A percentile compares a stretch with the other conserved stretches of the same genome.
These are phyloP conservation scores for Calonectria pseudoreteaudii DNA, from an alignment of 2,329 filamentous ascomycete species.

Conservation along the genomic window DNA sequence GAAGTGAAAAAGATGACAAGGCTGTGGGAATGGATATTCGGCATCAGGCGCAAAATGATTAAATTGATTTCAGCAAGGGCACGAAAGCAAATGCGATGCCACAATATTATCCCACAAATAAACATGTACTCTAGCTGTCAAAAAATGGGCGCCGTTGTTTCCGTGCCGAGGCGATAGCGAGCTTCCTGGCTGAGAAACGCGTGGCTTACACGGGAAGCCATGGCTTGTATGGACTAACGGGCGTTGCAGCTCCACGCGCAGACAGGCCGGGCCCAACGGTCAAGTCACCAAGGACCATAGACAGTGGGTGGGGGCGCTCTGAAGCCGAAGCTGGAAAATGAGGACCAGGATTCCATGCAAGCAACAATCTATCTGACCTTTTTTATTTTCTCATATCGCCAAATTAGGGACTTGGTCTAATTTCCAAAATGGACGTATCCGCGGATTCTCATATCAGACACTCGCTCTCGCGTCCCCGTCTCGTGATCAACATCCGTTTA, in stretches of 20 bases:
- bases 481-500: neutral
- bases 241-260: neutral
- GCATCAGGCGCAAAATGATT: neutral
- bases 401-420: neutral
- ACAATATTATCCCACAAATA: neutral
- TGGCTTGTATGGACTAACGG: neutral
- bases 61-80: neutral
- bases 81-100: neutral
- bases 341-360: slow-evolving; percentile 20
- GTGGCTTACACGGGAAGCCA: neutral
- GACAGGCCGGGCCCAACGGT: neutral
- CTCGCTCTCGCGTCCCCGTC: neutral
- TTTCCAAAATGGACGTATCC: slow-evolving; percentile 15
- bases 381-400: neutral
- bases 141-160: neutral
- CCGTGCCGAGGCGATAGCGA: neutral
- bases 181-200: neutral
- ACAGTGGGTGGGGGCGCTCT: slow-evolving; percentile 29
- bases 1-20: neutral
- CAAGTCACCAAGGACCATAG: slow-evolving; percentile 21
- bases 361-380: neutral
- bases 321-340: slow-evolving; percentile 11
- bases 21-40: neutral
- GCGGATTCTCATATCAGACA: neutral
- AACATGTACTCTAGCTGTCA: neutral